These are phyloP conservation scores for Pascua sp. DNA, from an alignment of 1,284 basidiomycete species.

Conservation along the genomic window DNA sequence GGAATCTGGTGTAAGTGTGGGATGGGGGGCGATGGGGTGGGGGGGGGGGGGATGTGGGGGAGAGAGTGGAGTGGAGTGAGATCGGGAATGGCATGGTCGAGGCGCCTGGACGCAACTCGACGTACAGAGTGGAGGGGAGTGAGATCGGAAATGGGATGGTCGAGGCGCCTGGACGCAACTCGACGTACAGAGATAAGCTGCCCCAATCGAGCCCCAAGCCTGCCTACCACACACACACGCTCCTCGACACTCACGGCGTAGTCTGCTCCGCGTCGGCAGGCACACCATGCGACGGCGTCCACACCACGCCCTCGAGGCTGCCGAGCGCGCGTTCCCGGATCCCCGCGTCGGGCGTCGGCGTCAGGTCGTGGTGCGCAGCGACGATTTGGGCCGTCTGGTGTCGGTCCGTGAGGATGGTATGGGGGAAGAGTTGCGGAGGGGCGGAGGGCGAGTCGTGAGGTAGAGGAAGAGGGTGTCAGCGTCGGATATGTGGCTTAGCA, in stretches of 20 bases:
- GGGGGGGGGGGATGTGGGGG: no score
- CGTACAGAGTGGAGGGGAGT: neutral
- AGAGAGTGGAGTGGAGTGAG: neutral
- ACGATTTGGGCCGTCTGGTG: conserved; percentile 40
- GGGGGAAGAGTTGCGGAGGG: no score
- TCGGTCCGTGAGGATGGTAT: neutral
- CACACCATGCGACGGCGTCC: conserved; percentile 21
- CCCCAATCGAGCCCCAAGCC: neutral
- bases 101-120: no score
- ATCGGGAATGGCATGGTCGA: neutral
- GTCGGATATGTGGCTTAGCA: neutral
- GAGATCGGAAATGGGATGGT: no score
- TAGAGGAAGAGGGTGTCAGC: neutral
- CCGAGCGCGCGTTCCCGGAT: conserved; percentile 37
- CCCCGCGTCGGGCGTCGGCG: conserved; percentile 18
- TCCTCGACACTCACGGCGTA: conserved; percentile 25
- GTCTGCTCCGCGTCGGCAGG: conserved; percentile 31
- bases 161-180: neutral
- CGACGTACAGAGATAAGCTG: no score
- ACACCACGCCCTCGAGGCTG: conserved; percentile 29
- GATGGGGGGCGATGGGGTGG: no score
- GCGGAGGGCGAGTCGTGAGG: no score
- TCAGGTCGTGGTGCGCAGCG: conserved; percentile 20
- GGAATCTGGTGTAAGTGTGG: conserved; percentile 14
- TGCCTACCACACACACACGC: neutral